Percentiles rank a stretch among this genome's conserved stretches.
These are phyloP conservation scores for Pulveroboletus sp. DNA, from an alignment of 768 basidiomycete genomes.

Conservation along the genomic window DNA sequence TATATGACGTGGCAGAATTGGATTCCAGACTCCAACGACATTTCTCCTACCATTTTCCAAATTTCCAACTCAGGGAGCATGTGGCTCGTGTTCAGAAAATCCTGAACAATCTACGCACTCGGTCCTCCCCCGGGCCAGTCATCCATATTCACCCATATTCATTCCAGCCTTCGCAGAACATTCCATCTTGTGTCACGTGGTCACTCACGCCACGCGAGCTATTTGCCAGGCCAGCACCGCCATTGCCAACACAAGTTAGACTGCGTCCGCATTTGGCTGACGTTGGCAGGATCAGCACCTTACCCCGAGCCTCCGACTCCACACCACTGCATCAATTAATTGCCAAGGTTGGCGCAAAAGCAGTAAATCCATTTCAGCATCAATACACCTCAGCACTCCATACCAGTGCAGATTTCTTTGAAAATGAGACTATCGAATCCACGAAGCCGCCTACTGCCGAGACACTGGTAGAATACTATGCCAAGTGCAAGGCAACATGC, in stretches of 20 bases:
- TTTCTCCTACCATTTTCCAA: not conserved
- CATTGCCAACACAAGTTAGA: not conserved
- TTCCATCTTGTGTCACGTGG: not conserved
- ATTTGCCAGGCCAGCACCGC: slow-evolving; percentile 4
- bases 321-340: slow-evolving; percentile 1
- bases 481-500: not conserved
- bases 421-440: not conserved
- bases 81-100: not conserved
- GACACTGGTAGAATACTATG: not conserved
- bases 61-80: not conserved
- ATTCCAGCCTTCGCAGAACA: not conserved
- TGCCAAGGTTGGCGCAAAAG: not conserved
- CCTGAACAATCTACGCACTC: not conserved
- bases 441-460: not conserved
- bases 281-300: not conserved
- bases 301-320: not conserved
- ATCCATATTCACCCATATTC: too few species aligned
- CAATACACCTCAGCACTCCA: too few species aligned
- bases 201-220: not conserved
- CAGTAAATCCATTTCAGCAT: not conserved
- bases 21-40: not conserved
- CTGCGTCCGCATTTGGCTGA: too few species aligned
- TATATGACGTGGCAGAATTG: not conserved
- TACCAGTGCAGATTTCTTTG: not conserved
- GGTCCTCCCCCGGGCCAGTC: not conserved